Base-by-base conservation (phyloP, 192 early-diverging fungal genomes). In the Helicostylum pulchrum region DNA sequence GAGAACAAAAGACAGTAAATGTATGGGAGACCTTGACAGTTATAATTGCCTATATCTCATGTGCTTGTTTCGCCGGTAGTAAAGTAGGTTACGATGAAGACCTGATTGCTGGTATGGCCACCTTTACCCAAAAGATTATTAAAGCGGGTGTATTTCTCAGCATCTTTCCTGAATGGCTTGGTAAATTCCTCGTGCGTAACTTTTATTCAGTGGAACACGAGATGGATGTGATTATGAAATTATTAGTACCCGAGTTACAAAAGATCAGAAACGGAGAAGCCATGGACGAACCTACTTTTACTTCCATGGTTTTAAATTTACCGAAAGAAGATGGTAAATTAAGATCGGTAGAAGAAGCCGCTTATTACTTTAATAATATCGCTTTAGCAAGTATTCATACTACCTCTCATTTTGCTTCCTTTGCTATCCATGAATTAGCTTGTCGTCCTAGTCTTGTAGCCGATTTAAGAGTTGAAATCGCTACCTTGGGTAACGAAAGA, bases 331-430 rank as follows among this genome's bases (percentile, higher is more conserved):
- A 69, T 45, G 67, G 67, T 3, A 20, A n/a, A 6, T 6, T 42
- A 3, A 42, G 53, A 30, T 23, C 61, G 5, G n/a, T 34, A 7
- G 19, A 69, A 69, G 67, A 69, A 17, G 36, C 53, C 10, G 67
- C 60, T n/a, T 62, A 56, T 32, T 57, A 42, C 17, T 54, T 69
- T 20, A 62, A 69, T 14, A 48, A 63, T 12, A 56, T 69, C 7
- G 34, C 61, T 7, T 53, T 69, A 48, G 60, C 67, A n/a, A 69
- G 67, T 57, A 63, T 69, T 43, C 67, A 69, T 23, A 69, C 67
- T 7, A 69, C 67, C 20, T 63, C 61, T 8, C 44, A 56, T 30
- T 56, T 69, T 10, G 19, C 47, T 0, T 61, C 53, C 14, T 62
- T 61, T 10, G 31, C 61, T 36, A 43, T 69, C 0, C 67, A 69